Evolutionary conservation across 2,329 filamentous ascomycete species (phyloP), one percentile per base, ranked within the genome.

Genomic region (Westerdykella aurantiaca): DNA sequence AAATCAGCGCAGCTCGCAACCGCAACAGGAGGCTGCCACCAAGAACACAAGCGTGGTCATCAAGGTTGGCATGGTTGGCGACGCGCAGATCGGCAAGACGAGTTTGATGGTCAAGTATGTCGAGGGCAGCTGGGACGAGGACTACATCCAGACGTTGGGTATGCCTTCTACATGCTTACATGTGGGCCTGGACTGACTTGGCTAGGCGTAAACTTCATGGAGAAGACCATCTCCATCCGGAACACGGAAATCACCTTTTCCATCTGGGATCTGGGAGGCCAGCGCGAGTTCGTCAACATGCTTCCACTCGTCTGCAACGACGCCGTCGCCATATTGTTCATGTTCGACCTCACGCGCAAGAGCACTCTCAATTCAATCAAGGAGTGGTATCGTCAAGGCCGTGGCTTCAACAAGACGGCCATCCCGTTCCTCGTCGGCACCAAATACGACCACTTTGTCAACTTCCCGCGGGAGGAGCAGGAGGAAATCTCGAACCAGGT

Each of bases 71-170:
- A 98, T 98, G 93, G 93, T 98, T 37, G 93, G 93, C 38, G 93
- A 98, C 72, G 93, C 93, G 45, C 93, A 98, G 71, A 98, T 98
- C 57, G 93, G 93, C 64, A 98, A 98, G 79, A 98, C 93, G 14
- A 96, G 90, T 52, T 72, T 98, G 65, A 98, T 98, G 93, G 93
- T 98, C 63, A 98, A 98, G 70, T 98, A 98, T 64, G 93, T 98
- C 44, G 93, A 98, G 72, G 93, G 93, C 47, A 96, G 90, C 70
- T 98, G 93, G 89, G 93, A 98, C 69, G 93, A 98, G 72, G 93
- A 98, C 68, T 98, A 98, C 70, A 98, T 98, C 62, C 93, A 98
- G 72, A 98, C 93, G 17, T 74, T 98, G 37, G 93, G 81, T 85
- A 69, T 50, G 74, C 41, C 42, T 37, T 52, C 18, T 40, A 42